phyloP scores from a whole-genome alignment of 1,139 yeast species.

The Saccharomyces hybrid region DNA sequence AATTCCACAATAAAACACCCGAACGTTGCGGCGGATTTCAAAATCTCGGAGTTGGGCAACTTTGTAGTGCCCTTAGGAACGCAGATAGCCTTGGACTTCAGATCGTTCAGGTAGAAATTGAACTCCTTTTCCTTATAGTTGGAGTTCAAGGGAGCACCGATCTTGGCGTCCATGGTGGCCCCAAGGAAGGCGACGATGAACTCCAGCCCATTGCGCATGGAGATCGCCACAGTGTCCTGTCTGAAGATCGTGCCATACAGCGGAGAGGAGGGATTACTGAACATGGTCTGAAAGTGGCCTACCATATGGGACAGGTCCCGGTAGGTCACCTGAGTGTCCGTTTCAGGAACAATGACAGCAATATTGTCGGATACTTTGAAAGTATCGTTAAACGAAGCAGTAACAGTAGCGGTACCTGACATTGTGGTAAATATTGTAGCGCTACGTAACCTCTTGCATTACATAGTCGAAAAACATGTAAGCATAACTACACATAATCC shows the following conservation, averaged over 20 bases:
- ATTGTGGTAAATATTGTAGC: background rate
- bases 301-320: conserved; percentile 35
- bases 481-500: background rate
- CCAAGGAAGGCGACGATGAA: conserved; percentile 48
- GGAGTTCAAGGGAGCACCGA: conserved; percentile 62
- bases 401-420: conserved; percentile 4
- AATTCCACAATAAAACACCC: conserved; percentile 45
- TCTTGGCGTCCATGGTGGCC: conserved; percentile 44
- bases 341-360: conserved; percentile 37
- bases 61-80: conserved; percentile 44
- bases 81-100: conserved; percentile 46
- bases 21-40: conserved; percentile 43
- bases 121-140: conserved; percentile 52
- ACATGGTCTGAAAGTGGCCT: conserved; percentile 39
- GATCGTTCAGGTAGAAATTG: conserved; percentile 53
- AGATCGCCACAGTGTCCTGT: conserved; percentile 48
- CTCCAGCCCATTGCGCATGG: conserved; percentile 53
- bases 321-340: conserved; percentile 34
- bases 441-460: background rate
- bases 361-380: conserved; percentile 32
- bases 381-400: conserved; percentile 30
- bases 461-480: background rate
- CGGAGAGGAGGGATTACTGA: conserved; percentile 36
- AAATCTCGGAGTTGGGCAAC: conserved; percentile 35
- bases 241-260: conserved; percentile 25